These are phyloP conservation scores for Nicotiana benthamiana DNA, from an alignment of 257 asterid genomes.

Conservation along the genomic window DNA sequence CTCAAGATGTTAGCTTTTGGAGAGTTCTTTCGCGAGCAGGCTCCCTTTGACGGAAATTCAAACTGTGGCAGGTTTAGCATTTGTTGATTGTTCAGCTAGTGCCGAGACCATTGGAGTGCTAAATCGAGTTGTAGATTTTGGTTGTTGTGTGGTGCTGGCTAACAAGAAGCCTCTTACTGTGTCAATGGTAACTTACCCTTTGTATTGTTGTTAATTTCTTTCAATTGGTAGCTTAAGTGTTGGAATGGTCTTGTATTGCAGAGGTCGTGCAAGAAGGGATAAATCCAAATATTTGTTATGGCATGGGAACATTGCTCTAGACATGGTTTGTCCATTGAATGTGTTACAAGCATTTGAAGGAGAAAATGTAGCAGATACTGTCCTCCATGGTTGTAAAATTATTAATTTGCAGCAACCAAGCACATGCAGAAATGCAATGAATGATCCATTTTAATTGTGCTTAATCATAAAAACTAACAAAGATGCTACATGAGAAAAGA, in stretches of 20 bases:
- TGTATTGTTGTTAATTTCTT: neutral
- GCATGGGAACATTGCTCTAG: neutral
- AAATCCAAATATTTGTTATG: neutral
- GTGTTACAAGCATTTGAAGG: neutral
- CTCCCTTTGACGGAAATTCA: neutral
- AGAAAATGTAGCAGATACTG: neutral
- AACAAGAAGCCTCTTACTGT: conserved; percentile 91
- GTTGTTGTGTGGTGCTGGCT: conserved; percentile 74
- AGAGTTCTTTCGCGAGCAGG: neutral
- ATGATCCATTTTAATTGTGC: neutral
- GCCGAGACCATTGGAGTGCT: conserved; percentile 55
- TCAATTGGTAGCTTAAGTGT: conserved; percentile 7
- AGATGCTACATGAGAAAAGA: neutral
- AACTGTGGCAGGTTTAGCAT: conserved; percentile 50
- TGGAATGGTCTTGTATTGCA: neutral
- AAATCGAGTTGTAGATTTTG: conserved; percentile 43
- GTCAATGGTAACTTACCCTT: conserved; percentile 43
- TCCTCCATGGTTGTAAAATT: neutral
- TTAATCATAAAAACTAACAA: neutral
- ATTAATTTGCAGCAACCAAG: neutral
- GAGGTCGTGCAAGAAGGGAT: neutral
- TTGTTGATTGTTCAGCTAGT: conserved; percentile 96
- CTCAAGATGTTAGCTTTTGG: neutral
- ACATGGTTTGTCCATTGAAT: neutral
- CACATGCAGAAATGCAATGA: neutral